Percentiles rank a stretch among this genome's conserved stretches.
These are phyloP conservation scores for Leptographium procerum DNA, from an alignment of 2,329 filamentous ascomycete genomes.

Conservation along the genomic window DNA sequence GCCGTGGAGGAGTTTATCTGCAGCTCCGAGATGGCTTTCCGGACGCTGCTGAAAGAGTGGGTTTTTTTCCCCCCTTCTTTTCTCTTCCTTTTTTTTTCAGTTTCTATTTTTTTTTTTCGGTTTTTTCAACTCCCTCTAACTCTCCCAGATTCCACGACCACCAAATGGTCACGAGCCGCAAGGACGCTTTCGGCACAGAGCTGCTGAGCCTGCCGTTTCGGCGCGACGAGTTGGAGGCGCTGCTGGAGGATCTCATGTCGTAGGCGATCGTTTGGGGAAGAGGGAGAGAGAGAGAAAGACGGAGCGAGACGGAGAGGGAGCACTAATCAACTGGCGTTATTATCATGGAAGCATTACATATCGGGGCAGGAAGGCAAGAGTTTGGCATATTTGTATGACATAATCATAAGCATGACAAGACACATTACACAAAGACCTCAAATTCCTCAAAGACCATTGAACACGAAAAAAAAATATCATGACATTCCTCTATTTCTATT, in stretches of 20 bases:
- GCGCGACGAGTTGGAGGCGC: conserved; percentile 77
- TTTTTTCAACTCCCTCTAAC: conserved; percentile 17
- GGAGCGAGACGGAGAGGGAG: not conserved
- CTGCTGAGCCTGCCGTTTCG: conserved; percentile 75
- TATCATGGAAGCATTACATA: not conserved
- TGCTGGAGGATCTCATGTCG: conserved; percentile 62
- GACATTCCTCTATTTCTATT: not conserved
- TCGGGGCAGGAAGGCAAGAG: no score
- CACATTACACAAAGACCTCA: not conserved
- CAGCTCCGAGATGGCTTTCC: conserved; percentile 89
- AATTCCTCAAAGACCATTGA: no score
- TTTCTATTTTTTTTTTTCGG: conserved; percentile 9
- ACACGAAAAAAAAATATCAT: no score
- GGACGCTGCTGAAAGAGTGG: conserved; percentile 84
- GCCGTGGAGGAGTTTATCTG: conserved; percentile 95
- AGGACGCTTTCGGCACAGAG: conserved; percentile 77
- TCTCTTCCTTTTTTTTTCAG: conserved; percentile 13
- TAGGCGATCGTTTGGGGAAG: no score
- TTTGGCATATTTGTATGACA: not conserved
- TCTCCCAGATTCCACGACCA: conserved; percentile 77
- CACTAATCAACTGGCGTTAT: no score
- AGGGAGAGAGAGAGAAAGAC: no score
- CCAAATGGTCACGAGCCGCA: conserved; percentile 86
- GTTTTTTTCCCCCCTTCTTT: conserved; percentile 17
- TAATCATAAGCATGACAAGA: not conserved